Evolutionary conservation across 129 eudicot genomes (phyloP), one percentile per base, ranked within the genome.

Genomic region (Solidago caesia): DNA sequence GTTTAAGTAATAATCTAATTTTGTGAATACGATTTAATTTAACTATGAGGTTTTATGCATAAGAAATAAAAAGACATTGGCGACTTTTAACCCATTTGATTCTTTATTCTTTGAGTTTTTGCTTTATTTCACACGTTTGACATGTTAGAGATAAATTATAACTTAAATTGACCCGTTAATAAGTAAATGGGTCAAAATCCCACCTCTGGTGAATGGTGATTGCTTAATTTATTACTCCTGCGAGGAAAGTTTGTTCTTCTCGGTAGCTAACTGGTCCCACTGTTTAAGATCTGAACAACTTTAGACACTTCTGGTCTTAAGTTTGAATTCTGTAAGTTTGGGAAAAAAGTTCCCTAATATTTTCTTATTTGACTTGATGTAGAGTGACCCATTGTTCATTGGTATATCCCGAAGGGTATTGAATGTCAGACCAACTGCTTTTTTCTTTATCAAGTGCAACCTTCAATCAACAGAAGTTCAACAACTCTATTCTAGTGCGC

Each of bases 381-480:
- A 95, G 99, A 68, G 81, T 60, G 69, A 71, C 59, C 97, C 97
- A 26, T 44, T 87, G 44, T 84, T 95, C 75, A 95, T 95, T 70
- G 99, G 99, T 52, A 81, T 95, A 84, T 95, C 99, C 51, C 93
- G 87, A 63, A 87, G 97, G 53, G 87, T 82, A 61, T 70, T 89
- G 80, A 95, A 95, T 75, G 97, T 89, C 26, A 87, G 97, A 77
- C 97, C 99, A 41, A 53, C 99, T 71, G 99, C 96, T n/a, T 91
- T 95, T 85, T 95, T 95, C 94, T 95, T 82, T 86, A 89, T 95
- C 49, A 89, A 85, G 76, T 95, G 99, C 85, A 69, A 70, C 72
- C 96, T 95, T 84, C 86, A 73, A 41, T 95, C 99, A 4, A 43
- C 84, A 70, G 84, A 91, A 82, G 80, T 91, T 78, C 97, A 91